Conservation (phyloP, 140 eudicot species). For the Senecio squalidus region DNA sequence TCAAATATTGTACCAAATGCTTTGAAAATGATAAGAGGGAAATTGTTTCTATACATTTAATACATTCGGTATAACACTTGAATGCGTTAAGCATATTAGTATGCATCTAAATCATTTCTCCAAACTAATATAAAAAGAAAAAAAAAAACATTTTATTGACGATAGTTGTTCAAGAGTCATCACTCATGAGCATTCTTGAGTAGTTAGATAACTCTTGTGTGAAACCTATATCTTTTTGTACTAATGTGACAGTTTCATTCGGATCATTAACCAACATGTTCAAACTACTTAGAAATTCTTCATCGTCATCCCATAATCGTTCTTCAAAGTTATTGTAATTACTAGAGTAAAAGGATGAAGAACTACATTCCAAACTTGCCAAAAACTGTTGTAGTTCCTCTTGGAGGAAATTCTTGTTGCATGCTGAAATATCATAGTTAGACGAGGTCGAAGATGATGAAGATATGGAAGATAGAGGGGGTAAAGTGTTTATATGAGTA, state of each 20-base stretch:
- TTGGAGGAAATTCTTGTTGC: constrained; percentile 11
- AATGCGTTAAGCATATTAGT: too few relatives aligned
- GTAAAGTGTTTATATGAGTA: constrained; percentile 18
- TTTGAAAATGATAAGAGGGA: too few relatives aligned
- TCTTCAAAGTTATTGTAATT: constrained; percentile 17
- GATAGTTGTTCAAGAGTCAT: constrained; percentile 40
- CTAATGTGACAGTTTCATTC: constrained; percentile 19
- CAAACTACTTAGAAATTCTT: constrained; percentile 31
- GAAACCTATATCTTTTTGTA: constrained; percentile 16
- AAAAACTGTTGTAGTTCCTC: constrained; percentile 21
- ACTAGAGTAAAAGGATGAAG: constrained; percentile 22
- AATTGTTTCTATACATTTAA: too few relatives aligned
- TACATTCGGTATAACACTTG: too few relatives aligned
- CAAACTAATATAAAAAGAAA: neutral
- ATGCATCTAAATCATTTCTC: too few relatives aligned
- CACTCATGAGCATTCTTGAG: constrained; percentile 36
- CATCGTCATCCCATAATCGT: constrained; percentile 46
- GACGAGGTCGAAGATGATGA: constrained; percentile 32
- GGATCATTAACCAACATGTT: constrained; percentile 40
- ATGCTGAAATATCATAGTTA: constrained; percentile 1
- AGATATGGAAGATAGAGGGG: constrained; percentile 29
- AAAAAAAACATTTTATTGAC: constrained; percentile 16
- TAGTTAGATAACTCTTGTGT: constrained; percentile 20
- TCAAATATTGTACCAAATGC: too few relatives aligned
- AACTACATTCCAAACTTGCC: constrained; percentile 37